Conservation (phyloP, 495 filamentous ascomycete genomes). For the Aspergillus sclerotioniger region DNA sequence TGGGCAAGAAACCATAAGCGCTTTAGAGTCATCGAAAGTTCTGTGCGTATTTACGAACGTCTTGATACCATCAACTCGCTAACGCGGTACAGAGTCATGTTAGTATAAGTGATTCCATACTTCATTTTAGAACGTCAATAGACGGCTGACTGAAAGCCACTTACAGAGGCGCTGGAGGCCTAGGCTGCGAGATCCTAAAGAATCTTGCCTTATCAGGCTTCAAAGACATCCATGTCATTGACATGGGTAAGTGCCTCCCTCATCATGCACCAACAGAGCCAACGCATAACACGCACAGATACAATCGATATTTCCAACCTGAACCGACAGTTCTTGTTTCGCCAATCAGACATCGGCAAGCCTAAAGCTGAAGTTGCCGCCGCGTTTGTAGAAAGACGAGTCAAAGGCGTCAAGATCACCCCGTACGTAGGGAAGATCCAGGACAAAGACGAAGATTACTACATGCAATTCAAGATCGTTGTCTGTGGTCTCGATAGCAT, state of each 20-base stretch:
- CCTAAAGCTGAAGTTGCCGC: constrained; percentile 94
- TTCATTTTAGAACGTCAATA: background rate
- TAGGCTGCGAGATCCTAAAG: constrained; percentile 97
- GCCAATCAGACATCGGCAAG: constrained; percentile 85
- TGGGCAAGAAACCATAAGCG: constrained; percentile 58
- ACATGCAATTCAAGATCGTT: constrained; percentile 93
- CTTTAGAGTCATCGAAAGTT: constrained; percentile 65
- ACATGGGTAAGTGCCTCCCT: constrained; percentile 69
- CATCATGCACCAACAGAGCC: background rate
- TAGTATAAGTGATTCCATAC: constrained; percentile 7
- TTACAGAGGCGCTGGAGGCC: constrained; percentile 80
- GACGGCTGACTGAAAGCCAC: constrained; percentile 9
- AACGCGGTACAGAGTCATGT: constrained; percentile 38
- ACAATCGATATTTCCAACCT: constrained; percentile 99
- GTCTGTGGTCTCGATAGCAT: constrained; percentile 98
- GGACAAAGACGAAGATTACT: constrained; percentile 95
- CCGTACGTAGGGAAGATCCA: constrained; percentile 94
- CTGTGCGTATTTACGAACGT: constrained; percentile 49
- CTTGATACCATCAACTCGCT: constrained; percentile 27
- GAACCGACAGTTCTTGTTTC: constrained; percentile 97
- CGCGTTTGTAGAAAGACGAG: constrained; percentile 81
- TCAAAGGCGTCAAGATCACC: constrained; percentile 87
- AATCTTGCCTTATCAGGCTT: constrained; percentile 94
- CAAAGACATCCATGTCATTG: constrained; percentile 96
- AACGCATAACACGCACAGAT: constrained; percentile 49